phyloP scores from a whole-genome alignment of 768 basidiomycete species.

The Phaffia australis region DNA sequence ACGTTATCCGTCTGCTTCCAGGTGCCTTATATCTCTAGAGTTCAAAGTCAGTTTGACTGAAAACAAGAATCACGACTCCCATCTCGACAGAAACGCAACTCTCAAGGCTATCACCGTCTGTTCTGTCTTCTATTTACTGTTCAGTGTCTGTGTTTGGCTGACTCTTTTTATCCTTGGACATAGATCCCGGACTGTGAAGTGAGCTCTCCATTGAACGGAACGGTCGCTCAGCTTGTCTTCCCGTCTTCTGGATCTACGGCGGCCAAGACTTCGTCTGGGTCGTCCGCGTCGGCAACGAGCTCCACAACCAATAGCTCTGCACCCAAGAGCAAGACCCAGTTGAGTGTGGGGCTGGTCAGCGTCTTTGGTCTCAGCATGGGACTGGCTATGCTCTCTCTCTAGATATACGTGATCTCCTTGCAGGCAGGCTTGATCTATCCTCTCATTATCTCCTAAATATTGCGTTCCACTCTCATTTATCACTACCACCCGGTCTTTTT shows the following conservation, averaged over 20 bases:
- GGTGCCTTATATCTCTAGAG: too few relatives aligned
- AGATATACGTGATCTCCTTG: too few relatives aligned
- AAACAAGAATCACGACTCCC: too few relatives aligned
- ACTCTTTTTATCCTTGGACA: background rate
- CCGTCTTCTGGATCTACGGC: background rate
- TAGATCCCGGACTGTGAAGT: background rate
- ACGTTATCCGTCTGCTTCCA: constrained; percentile 32
- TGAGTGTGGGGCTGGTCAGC: too few relatives aligned
- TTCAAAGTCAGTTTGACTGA: too few relatives aligned
- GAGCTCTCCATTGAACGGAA: constrained; percentile 14
- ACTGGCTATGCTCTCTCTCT: too few relatives aligned
- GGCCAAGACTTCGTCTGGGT: background rate
- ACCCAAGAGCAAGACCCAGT: too few relatives aligned
- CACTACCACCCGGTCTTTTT: too few relatives aligned
- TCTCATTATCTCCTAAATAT: too few relatives aligned
- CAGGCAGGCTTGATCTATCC: too few relatives aligned
- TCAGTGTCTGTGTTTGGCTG: background rate
- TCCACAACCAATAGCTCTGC: background rate
- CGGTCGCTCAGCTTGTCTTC: constrained; percentile 12
- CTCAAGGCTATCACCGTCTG: constrained; percentile 13
- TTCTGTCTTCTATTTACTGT: background rate
- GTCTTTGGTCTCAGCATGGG: too few relatives aligned
- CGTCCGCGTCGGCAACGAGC: background rate
- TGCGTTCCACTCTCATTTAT: too few relatives aligned
- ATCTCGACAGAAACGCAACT: constrained; percentile 1